Conservation (phyloP, 2,329 filamentous ascomycete genomes). For the Cryphonectria parasitica region DNA sequence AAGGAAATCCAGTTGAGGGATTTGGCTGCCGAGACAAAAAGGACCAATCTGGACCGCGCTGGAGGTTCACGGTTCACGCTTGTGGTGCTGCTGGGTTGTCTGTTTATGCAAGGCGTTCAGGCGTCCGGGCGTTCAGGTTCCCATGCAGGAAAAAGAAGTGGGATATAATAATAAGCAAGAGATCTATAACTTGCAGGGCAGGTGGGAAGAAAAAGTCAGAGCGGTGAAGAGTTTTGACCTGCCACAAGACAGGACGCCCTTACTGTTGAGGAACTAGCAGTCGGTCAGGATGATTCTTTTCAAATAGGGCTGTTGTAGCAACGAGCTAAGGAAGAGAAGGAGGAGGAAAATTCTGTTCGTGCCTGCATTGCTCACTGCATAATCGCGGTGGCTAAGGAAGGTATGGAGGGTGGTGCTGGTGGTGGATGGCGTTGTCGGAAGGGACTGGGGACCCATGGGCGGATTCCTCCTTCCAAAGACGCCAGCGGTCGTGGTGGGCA, state of each 20-base stretch:
- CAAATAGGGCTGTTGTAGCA: background rate
- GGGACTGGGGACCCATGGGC: background rate
- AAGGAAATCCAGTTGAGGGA: background rate
- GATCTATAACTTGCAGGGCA: constrained; percentile 10
- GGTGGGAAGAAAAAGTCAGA: background rate
- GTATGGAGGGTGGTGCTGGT: background rate
- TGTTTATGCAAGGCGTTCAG: constrained; percentile 8
- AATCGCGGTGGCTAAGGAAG: background rate
- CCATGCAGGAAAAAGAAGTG: background rate
- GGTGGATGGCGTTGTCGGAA: background rate
- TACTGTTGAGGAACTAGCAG: background rate
- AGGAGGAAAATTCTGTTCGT: background rate
- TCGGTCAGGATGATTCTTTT: background rate
- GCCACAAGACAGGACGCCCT: constrained; percentile 2
- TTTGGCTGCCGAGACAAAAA: constrained; percentile 10
- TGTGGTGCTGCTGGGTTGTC: background rate
- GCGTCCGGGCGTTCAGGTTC: background rate
- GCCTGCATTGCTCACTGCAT: constrained; percentile 18
- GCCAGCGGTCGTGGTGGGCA: background rate
- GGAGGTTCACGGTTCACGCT: constrained; percentile 1
- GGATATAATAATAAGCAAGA: background rate
- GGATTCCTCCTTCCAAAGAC: background rate
- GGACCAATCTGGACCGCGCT: constrained; percentile 3
- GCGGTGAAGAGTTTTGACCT: constrained; percentile 12
- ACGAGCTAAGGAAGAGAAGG: background rate